These are phyloP conservation scores for Suillus plorans DNA, from an alignment of 768 basidiomycete genomes.

Conservation along the genomic window DNA sequence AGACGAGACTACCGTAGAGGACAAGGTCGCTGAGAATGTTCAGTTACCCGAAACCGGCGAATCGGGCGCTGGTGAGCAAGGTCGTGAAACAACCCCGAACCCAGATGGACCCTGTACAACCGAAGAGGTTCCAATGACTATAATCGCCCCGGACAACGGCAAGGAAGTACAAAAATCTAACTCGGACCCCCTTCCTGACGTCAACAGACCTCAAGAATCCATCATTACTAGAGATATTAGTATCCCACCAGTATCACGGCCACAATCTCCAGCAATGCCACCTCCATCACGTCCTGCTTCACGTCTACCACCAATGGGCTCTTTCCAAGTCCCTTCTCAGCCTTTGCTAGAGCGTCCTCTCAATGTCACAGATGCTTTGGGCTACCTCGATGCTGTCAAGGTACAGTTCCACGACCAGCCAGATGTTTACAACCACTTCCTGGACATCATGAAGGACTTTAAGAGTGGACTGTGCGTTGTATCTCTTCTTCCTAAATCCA, in stretches of 20 bases:
- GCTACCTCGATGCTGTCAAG: slow-evolving; percentile 66
- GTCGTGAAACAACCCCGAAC: not conserved
- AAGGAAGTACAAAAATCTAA: slow-evolving; percentile 7
- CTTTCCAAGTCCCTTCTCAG: slow-evolving; percentile 21
- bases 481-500: not conserved
- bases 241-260: slow-evolving; percentile 16
- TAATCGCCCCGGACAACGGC: slow-evolving; percentile 4
- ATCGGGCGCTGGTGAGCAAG: not conserved
- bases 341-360: slow-evolving; percentile 41
- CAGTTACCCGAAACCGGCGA: not conserved
- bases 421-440: slow-evolving; percentile 61
- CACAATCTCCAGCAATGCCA: slow-evolving; percentile 10
- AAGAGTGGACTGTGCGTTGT: slow-evolving; percentile 56
- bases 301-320: slow-evolving; percentile 23
- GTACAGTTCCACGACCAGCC: slow-evolving; percentile 56
- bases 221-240: slow-evolving; percentile 23
- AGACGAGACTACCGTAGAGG: not conserved
- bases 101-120: slow-evolving; percentile 1
- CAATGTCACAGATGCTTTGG: slow-evolving; percentile 62
- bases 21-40: not conserved
- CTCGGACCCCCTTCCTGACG: slow-evolving; percentile 4
- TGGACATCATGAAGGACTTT: slow-evolving; percentile 78
- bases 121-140: not conserved
- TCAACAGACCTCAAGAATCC: not conserved
- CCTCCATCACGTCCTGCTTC: slow-evolving; percentile 13